Base-by-base conservation (phyloP, 225 moss, liverwort and hornwort genomes). In the Asterella californica region DNA sequence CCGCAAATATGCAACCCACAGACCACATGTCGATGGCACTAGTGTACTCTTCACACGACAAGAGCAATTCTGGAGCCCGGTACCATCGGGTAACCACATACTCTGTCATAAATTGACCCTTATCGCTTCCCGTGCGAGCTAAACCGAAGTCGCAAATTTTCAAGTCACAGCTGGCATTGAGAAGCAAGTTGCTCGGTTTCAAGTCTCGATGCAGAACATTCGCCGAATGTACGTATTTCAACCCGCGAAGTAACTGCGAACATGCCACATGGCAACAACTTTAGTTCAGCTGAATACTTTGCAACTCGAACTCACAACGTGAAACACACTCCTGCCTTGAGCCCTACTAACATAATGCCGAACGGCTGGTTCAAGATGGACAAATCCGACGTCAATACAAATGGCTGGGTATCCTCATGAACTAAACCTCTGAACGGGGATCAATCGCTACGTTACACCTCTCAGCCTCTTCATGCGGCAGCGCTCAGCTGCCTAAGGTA, bases 31-130 rank as follows among this genome's bases (percentile, higher is more conserved):
- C 97, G 47, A 99, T 99, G 45, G 94, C 97, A 59, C 88, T 92
- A 1, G 93, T 92, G 80, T 99, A 99, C 90, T 99, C 97, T 33
- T 99, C 97, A 70, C 97, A 99, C 8, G 97, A 99, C 1, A 99
- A 77, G 14, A 99, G 90, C 12, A 99, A 88, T 87, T 99, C 97
- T 2, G 97, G 97, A 11, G 97, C 97, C 19, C 97, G 84, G 84
- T 99, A 99, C 97, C 97, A 99, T 33, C 97, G 82, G 10, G 97
- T 99, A 1, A 99, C 97, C 48, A 99, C 97, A 60, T 99, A 99
- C 88, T 99, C 97, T n/a, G 97, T 99, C 97, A 99, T 99, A 83
- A 94, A 99, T 61, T 99, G 97, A 0, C 97, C 97, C 81, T 92
- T 94, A 76, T 99, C 97, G 78, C 97, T 99, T 76, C 91, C 88